Evolutionary conservation across 2,329 filamentous ascomycete species (phyloP).

Genomic region (Fulvia fulva): DNA sequence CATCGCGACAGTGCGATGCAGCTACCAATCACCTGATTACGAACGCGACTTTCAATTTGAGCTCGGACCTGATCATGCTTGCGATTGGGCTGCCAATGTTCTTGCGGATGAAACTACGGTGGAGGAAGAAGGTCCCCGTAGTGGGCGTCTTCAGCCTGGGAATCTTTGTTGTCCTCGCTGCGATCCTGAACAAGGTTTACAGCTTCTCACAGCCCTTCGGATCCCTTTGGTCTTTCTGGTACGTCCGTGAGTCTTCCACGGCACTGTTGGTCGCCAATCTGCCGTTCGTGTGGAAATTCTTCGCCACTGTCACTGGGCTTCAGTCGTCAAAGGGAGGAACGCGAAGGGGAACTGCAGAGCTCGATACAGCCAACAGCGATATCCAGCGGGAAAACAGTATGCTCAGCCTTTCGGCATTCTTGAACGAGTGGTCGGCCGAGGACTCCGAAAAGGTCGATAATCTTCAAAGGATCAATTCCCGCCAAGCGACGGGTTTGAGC

Average conservation of each 20-base stretch:
- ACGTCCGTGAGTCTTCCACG: constrained; percentile 56
- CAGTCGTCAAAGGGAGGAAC: constrained; percentile 11
- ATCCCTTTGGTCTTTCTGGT: constrained; percentile 57
- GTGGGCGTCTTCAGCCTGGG: constrained; percentile 56
- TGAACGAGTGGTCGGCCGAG: constrained; percentile 5
- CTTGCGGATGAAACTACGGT: constrained; percentile 40
- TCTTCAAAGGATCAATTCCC: neutral
- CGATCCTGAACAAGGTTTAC: constrained; percentile 59
- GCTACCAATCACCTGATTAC: constrained; percentile 38
- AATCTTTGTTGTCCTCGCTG: constrained; percentile 53
- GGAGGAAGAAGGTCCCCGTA: constrained; percentile 50
- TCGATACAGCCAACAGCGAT: constrained; percentile 1
- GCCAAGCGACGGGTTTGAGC: neutral
- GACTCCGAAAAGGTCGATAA: neutral
- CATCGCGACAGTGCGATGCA: constrained; percentile 39
- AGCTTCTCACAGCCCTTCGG: constrained; percentile 57
- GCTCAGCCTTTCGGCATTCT: constrained; percentile 8
- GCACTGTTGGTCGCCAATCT: constrained; percentile 59
- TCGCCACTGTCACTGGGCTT: constrained; percentile 41
- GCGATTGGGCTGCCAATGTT: constrained; percentile 45
- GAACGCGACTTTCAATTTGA: constrained; percentile 42
- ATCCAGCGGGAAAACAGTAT: constrained; percentile 5
- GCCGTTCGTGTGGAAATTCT: constrained; percentile 56
- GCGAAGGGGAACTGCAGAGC: neutral
- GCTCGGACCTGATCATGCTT: constrained; percentile 45